Evolutionary conservation across 176 grass and related monocot species (phyloP).

Genomic region (Miscanthus lutarioriparius): DNA sequence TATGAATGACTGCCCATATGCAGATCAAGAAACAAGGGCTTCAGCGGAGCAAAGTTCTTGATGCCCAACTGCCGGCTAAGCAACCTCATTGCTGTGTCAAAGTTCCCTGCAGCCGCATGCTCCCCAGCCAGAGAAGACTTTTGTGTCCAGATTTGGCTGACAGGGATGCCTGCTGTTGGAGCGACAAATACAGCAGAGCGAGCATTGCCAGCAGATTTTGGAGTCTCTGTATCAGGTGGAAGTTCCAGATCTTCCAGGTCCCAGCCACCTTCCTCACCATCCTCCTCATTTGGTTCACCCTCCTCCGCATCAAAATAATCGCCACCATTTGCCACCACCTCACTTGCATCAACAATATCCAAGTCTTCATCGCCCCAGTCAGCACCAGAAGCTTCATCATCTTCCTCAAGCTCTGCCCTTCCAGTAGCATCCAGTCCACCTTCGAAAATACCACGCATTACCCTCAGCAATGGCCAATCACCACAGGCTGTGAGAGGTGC

Average conservation of each 20-base stretch:
- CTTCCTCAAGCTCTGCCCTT: conserved; percentile 57
- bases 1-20: conserved; percentile 68
- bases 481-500: conserved; percentile 51
- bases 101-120: conserved; percentile 80
- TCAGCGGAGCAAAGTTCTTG: conserved; percentile 80
- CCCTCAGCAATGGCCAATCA: conserved; percentile 83
- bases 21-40: conserved; percentile 65
- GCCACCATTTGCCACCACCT: conserved; percentile 63
- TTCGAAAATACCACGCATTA: conserved; percentile 89
- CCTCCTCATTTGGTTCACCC: conserved; percentile 43
- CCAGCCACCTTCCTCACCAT: conserved; percentile 86
- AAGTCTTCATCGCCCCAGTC: conserved; percentile 82
- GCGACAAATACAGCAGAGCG: conserved; percentile 57
- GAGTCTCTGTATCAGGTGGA: conserved; percentile 64
- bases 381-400: conserved; percentile 66
- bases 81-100: conserved; percentile 81
- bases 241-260: conserved; percentile 91
- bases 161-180: conserved; percentile 70
- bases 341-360: conserved; percentile 65
- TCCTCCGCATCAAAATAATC: conserved; percentile 23
- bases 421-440: conserved; percentile 69
- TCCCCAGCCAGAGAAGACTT: conserved; percentile 91
- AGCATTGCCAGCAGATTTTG: conserved; percentile 40
- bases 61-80: conserved; percentile 80
- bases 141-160: conserved; percentile 83